Base-by-base conservation (phyloP, 2,329 filamentous ascomycete genomes). In the Aspergillus phoenicis region DNA sequence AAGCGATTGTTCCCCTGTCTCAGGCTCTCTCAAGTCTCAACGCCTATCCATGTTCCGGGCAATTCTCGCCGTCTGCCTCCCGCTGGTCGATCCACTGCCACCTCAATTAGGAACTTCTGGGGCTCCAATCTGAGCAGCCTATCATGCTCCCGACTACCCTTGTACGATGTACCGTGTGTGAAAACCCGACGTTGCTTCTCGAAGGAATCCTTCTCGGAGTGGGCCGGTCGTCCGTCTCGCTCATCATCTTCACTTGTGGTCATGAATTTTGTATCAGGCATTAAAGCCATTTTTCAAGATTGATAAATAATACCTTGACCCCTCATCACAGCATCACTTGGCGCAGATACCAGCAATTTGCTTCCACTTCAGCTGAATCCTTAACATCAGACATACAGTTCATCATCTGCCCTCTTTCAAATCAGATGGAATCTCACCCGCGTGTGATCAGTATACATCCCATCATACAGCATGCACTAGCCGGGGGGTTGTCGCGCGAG, bases 371-470 rank as follows among this genome's bases (percentile, higher is more conserved):
- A 56, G 15, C 28, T 56, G 53, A 55, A 30, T 49, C 15, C 24
- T 8, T 5, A 24, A 28, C 22, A 49, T 49, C 24, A 49, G 45
- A 13, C 45, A 49, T 49, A 49, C 45, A 49, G 24, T 30, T 22
- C 52, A 43, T 55, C 52, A 43, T 55, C 52, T 45, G 36, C 52
- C 52, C 20, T 13, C 10, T 5, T 15, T 26, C 52, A 54, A n/a
- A 39, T 28, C 8, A 17, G 36, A 54, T 43, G 22, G 22, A 41
- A 28, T 5, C 38, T 28, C 24, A 24, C 52, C 52, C 17, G 52
- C 38, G 52, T 55, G 38, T 55, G 52, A 55, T 55, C 52, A 55
- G 24, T 38, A 56, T 41, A 43, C 39, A 30, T n/a, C 43, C 43
- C 24, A 38, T 36, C 39, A 20, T 45, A 24, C 26, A 30, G n/a